These are phyloP conservation scores for Picochlorum sp. DNA, from an alignment of 139 green algal genomes.

Conservation along the genomic window DNA sequence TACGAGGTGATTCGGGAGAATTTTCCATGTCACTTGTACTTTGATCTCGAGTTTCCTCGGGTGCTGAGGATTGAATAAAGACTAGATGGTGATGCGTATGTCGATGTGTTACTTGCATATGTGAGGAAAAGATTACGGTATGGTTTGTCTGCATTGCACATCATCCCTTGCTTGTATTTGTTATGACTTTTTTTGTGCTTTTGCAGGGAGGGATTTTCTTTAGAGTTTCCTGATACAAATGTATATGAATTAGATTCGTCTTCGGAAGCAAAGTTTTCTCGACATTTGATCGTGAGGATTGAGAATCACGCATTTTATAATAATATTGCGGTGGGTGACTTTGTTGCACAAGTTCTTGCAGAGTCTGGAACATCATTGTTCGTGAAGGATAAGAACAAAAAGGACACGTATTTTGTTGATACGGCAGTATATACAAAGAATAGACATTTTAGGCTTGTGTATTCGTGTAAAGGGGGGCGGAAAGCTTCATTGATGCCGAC, in stretches of 20 bases:
- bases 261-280: slow-evolving; percentile 63
- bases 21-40: slow-evolving; percentile 79
- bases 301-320: slow-evolving; percentile 47
- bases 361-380: slow-evolving; percentile 15
- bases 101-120: slow-evolving; percentile 37
- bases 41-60: slow-evolving; percentile 70
- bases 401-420: slow-evolving; percentile 44
- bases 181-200: not conserved
- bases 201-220: not conserved
- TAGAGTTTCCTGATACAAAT: not conserved
- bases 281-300: slow-evolving; percentile 68
- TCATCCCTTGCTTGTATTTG: not conserved
- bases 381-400: slow-evolving; percentile 12
- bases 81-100: slow-evolving; percentile 45
- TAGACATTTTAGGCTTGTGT: slow-evolving; percentile 65
- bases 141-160: not conserved
- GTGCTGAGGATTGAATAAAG: slow-evolving; percentile 35
- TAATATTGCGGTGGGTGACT: slow-evolving; percentile 42
- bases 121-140: slow-evolving; percentile 10
- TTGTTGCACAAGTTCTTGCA: slow-evolving; percentile 30
- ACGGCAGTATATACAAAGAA: slow-evolving; percentile 65
- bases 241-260: slow-evolving; percentile 67
- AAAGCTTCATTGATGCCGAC: slow-evolving; percentile 40
- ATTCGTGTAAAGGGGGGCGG: slow-evolving; percentile 67
- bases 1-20: slow-evolving; percentile 62